A percentile compares a stretch with the other conserved stretches of the same genome.
Evolutionary conservation across 805 yeast species (phyloP).

Genomic region (Candida wancherniae): DNA sequence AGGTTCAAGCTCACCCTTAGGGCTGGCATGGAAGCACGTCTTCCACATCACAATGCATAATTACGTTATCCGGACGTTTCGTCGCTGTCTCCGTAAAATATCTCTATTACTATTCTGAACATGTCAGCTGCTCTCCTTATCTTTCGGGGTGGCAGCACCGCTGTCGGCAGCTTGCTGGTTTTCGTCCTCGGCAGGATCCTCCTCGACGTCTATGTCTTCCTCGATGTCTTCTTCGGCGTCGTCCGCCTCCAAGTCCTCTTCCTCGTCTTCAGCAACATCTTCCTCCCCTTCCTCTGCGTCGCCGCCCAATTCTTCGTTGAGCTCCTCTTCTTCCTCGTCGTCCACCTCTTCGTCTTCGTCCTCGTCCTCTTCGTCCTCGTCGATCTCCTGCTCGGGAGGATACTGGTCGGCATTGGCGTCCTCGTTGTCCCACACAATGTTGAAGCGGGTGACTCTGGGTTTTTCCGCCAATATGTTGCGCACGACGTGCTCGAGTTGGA

Average conservation of each 20-base stretch:
- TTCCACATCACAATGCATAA: too few species aligned
- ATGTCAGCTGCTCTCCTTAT: slow-evolving; percentile 6
- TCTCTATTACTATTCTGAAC: too few species aligned
- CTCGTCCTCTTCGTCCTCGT: slow-evolving; percentile 43
- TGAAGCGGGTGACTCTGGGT: slow-evolving; percentile 95
- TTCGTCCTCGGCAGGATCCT: slow-evolving; percentile 1
- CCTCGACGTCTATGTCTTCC: slow-evolving; percentile 11
- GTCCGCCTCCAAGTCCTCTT: slow-evolving; percentile 9
- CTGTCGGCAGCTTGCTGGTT: slow-evolving; percentile 10
- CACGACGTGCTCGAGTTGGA: slow-evolving; percentile 89
- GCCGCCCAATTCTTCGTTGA: slow-evolving; percentile 15
- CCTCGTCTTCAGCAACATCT: slow-evolving; percentile 14
- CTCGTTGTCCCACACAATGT: slow-evolving; percentile 90
- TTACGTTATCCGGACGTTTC: too few species aligned
- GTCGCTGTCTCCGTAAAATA: too few species aligned
- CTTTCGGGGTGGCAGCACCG: slow-evolving; percentile 18
- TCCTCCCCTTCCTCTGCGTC: slow-evolving; percentile 12
- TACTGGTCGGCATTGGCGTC: slow-evolving; percentile 61
- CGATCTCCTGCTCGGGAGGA: slow-evolving; percentile 65
- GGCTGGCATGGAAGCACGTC: too few species aligned
- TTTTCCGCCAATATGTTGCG: slow-evolving; percentile 94
- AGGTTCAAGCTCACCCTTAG: slow-evolving; percentile 1
- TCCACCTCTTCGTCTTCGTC: slow-evolving; percentile 27
- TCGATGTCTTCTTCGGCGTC: slow-evolving; percentile 10
- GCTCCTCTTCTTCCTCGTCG: slow-evolving; percentile 18